phyloP scores from a whole-genome alignment of 1,284 basidiomycete genomes.

The Afroboletus lepidellus region DNA sequence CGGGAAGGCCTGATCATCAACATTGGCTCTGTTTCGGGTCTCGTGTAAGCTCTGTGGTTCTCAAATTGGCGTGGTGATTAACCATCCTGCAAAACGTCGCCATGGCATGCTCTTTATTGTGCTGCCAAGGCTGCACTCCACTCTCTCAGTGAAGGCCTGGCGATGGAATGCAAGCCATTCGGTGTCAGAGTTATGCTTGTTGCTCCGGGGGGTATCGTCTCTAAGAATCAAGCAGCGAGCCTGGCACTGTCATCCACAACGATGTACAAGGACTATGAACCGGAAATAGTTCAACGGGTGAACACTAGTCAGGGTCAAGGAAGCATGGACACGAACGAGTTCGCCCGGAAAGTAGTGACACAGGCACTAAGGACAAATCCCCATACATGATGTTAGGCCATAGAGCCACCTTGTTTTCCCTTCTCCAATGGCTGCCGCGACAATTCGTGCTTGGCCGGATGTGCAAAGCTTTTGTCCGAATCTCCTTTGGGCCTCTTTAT shows the following conservation, averaged over 20 bases:
- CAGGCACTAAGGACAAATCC: constrained; percentile 42
- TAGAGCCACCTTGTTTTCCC: constrained; percentile 18
- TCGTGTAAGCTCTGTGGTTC: constrained; percentile 43
- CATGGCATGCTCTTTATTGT: constrained; percentile 70
- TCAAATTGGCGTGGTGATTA: not conserved
- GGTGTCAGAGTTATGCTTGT: constrained; percentile 62
- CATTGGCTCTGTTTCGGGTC: constrained; percentile 66
- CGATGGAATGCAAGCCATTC: constrained; percentile 70
- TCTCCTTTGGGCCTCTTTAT: no score
- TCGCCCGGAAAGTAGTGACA: constrained; percentile 49
- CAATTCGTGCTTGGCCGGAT: constrained; percentile 22
- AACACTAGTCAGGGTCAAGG: constrained; percentile 46
- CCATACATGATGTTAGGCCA: constrained; percentile 42
- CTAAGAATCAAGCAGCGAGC: constrained; percentile 43
- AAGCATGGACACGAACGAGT: constrained; percentile 56
- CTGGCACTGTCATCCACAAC: constrained; percentile 48
- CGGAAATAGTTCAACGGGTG: constrained; percentile 53
- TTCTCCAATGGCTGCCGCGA: constrained; percentile 28
- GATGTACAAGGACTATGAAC: constrained; percentile 50
- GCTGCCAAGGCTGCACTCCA: constrained; percentile 67
- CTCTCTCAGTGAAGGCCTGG: constrained; percentile 58
- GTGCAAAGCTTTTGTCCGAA: constrained; percentile 18
- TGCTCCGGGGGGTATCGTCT: constrained; percentile 52
- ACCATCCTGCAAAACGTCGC: constrained; percentile 50
- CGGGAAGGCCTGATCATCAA: constrained; percentile 68